A percentile compares a stretch with the other conserved stretches of the same genome.
These are phyloP conservation scores for Aspergillus ibericus DNA, from an alignment of 2,329 filamentous ascomycete genomes.

Conservation along the genomic window DNA sequence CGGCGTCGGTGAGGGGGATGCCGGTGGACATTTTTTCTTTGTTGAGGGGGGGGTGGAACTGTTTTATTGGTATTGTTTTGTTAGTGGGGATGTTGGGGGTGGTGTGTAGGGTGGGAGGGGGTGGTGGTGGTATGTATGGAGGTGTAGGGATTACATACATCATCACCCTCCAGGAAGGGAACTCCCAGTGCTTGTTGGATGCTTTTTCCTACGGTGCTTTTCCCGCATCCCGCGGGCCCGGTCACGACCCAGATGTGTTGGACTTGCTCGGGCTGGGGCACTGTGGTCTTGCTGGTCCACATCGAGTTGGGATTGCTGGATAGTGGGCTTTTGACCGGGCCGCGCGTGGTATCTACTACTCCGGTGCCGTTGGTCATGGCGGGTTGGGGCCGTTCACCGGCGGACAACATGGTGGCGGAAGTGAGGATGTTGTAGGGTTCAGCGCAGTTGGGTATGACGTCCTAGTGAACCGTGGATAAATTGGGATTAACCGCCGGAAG, in stretches of 20 bases:
- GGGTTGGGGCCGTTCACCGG: constrained; percentile 37
- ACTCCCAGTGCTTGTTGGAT: constrained; percentile 63
- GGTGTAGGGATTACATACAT: constrained; percentile 56
- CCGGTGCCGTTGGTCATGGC: constrained; percentile 24
- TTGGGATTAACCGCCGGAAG: neutral
- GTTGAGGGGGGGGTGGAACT: constrained; percentile 63
- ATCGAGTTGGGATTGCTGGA: constrained; percentile 21
- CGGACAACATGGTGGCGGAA: constrained; percentile 40
- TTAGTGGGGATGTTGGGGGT: neutral
- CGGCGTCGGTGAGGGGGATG: constrained; percentile 82
- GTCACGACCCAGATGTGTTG: constrained; percentile 81
- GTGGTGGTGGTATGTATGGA: neutral
- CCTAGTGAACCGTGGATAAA: neutral
- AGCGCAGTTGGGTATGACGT: neutral
- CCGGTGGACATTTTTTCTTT: constrained; percentile 88
- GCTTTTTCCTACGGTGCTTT: constrained; percentile 70
- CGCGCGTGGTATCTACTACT: constrained; percentile 23
- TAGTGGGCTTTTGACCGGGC: constrained; percentile 21
- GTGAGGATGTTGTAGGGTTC: neutral
- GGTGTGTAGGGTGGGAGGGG: too few species aligned
- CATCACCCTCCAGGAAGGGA: constrained; percentile 75
- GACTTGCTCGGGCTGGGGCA: constrained; percentile 14
- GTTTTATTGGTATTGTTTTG: constrained; percentile 16
- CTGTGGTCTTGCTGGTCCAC: constrained; percentile 14
- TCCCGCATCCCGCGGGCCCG: constrained; percentile 76